Conservation (phyloP, 495 filamentous ascomycete species). For the Daldinia caldariorum region DNA sequence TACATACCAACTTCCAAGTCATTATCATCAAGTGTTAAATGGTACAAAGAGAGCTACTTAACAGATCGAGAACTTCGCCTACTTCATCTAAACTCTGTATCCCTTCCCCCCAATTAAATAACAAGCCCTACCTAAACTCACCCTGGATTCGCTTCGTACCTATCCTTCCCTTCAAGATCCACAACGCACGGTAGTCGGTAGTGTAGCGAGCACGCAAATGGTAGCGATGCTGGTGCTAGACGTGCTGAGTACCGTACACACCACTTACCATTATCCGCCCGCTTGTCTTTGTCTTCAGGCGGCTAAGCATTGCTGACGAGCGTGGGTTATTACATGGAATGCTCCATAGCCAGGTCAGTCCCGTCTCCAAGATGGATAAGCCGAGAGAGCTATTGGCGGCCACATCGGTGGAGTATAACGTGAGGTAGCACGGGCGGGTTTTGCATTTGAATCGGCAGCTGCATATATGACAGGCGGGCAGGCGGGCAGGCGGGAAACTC, state of each 20-base stretch:
- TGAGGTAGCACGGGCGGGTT: constrained; percentile 42
- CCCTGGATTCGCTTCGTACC: constrained; percentile 10
- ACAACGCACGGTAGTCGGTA: not conserved
- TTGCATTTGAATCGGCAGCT: constrained; percentile 41
- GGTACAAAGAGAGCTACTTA: constrained; percentile 4
- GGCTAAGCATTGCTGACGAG: constrained; percentile 41
- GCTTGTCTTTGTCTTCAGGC: constrained; percentile 24
- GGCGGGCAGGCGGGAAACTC: constrained; percentile 40
- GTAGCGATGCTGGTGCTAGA: not conserved
- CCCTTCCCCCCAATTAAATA: constrained; percentile 15
- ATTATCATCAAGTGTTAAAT: constrained; percentile 1
- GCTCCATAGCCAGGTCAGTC: not conserved
- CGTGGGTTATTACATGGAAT: constrained; percentile 10
- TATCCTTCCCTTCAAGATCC: constrained; percentile 24
- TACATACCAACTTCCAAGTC: too few relatives aligned
- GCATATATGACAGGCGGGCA: constrained; percentile 46
- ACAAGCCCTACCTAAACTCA: constrained; percentile 17
- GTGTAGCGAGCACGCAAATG: constrained; percentile 5
- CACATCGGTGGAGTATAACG: constrained; percentile 39
- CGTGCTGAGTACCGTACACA: constrained; percentile 14
- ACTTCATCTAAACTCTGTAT: constrained; percentile 19
- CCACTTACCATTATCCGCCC: constrained; percentile 36
- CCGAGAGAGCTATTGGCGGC: constrained; percentile 37
- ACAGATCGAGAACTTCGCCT: constrained; percentile 27
- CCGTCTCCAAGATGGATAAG: constrained; percentile 31